Evolutionary conservation across 768 basidiomycete species (phyloP).

Genomic region (Rossbeevera mucosa): DNA sequence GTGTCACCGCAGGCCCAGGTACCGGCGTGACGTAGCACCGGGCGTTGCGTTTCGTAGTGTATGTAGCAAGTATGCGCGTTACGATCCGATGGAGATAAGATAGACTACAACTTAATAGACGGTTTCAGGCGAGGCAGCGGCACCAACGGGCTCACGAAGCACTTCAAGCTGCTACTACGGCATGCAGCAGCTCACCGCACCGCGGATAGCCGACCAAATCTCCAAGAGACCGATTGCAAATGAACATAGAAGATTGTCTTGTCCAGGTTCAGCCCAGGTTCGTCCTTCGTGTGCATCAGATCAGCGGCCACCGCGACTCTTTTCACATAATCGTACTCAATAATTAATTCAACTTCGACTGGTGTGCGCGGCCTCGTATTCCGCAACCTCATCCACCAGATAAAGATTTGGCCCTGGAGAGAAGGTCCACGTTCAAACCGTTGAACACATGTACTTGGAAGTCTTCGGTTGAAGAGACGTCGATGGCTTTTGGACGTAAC

Average conservation of each 20-base stretch:
- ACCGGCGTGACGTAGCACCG: background rate
- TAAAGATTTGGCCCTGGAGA: slow-evolving; percentile 7
- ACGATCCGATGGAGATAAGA: slow-evolving; percentile 7
- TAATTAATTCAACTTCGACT: background rate
- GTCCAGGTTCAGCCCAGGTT: too few species aligned
- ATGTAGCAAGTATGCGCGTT: background rate
- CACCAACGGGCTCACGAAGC: background rate
- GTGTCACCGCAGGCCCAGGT: slow-evolving; percentile 6
- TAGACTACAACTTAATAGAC: background rate
- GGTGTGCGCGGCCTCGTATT: background rate
- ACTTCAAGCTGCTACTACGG: background rate
- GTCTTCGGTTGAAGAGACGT: slow-evolving; percentile 1
- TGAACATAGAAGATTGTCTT: slow-evolving; percentile 12
- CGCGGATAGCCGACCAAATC: slow-evolving; percentile 23
- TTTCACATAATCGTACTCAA: background rate
- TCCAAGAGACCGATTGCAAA: slow-evolving; percentile 13
- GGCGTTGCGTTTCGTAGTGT: background rate
- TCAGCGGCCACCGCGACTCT: slow-evolving; percentile 1
- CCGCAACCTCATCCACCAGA: background rate
- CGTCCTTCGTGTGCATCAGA: slow-evolving; percentile 8
- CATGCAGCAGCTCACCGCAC: slow-evolving; percentile 7
- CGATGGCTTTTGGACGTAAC: too few species aligned
- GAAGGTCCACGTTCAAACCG: slow-evolving; percentile 2
- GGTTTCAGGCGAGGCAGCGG: slow-evolving; percentile 10
- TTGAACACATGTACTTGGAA: background rate